A percentile compares a stretch with the other conserved stretches of the same genome.
These are phyloP conservation scores for Aspergillus fischeri DNA, from an alignment of 2,329 filamentous ascomycete species.

Conservation along the genomic window DNA sequence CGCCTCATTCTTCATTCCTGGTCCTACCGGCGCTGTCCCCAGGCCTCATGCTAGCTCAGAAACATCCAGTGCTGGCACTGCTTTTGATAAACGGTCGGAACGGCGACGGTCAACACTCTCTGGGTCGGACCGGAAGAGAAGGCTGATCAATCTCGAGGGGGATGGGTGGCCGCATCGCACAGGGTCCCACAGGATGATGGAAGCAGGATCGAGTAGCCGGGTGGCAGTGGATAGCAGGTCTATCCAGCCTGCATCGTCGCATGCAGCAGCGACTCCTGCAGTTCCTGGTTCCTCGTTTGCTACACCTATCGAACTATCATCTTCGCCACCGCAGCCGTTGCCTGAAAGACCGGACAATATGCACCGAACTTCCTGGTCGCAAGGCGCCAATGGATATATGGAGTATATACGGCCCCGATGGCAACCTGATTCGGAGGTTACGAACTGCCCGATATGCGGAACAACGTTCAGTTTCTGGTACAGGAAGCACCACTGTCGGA, in stretches of 20 bases:
- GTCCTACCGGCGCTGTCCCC: constrained; percentile 3
- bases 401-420: constrained; percentile 66
- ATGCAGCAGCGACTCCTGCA: constrained; percentile 6
- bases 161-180: constrained; percentile 19
- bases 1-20: constrained; percentile 7
- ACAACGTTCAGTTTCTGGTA: constrained; percentile 78
- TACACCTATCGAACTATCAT: constrained; percentile 31
- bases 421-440: constrained; percentile 83
- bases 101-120: constrained; percentile 19
- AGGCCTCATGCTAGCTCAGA: constrained; percentile 15
- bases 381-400: constrained; percentile 16
- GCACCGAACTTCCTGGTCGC: constrained; percentile 13
- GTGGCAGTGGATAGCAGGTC: constrained; percentile 21
- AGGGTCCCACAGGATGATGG: constrained; percentile 7
- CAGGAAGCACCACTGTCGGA: constrained; percentile 92
- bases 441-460: constrained; percentile 78
- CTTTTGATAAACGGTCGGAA: constrained; percentile 13
- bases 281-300: constrained; percentile 27
- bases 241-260: constrained; percentile 19
- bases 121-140: constrained; percentile 39
- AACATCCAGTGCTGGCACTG: constrained; percentile 14
- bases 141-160: constrained; percentile 35
- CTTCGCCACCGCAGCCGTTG: constrained; percentile 21
- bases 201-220: constrained; percentile 13
- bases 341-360: constrained; percentile 5